These are phyloP conservation scores for Mucor circinelloides DNA, from an alignment of 371 early-diverging fungal genomes.

Conservation along the genomic window DNA sequence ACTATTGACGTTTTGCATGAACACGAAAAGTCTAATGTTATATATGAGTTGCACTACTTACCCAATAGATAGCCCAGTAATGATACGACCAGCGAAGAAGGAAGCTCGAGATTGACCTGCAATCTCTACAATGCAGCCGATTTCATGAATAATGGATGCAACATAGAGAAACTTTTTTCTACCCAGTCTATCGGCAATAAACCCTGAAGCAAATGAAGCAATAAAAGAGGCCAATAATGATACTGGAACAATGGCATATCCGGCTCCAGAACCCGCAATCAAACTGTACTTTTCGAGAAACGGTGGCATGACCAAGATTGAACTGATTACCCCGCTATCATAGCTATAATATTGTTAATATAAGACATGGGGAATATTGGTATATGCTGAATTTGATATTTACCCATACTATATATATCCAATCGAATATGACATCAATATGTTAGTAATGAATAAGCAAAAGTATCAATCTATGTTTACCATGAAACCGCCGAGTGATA, in stretches of 20 bases:
- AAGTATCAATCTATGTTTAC: slow-evolving; percentile 14
- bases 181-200: slow-evolving; percentile 41
- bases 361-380: background rate
- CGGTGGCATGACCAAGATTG: slow-evolving; percentile 44
- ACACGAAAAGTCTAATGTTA: too few species aligned
- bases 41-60: slow-evolving; percentile 21
- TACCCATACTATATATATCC: slow-evolving; percentile 33
- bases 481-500: slow-evolving; percentile 52
- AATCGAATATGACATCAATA: background rate
- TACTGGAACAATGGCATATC: slow-evolving; percentile 27
- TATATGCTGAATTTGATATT: background rate
- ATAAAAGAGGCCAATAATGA: slow-evolving; percentile 37
- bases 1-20: slow-evolving; percentile 10
- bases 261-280: slow-evolving; percentile 9
- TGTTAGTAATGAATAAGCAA: background rate
- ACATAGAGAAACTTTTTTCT: slow-evolving; percentile 42
- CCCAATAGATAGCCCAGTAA: slow-evolving; percentile 67
- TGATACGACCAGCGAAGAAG: slow-evolving; percentile 74
- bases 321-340: slow-evolving; percentile 50
- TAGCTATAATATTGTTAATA: slow-evolving; percentile 31
- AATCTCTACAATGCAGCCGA: slow-evolving; percentile 74
- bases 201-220: slow-evolving; percentile 43
- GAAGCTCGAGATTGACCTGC: slow-evolving; percentile 48
- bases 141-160: slow-evolving; percentile 66
- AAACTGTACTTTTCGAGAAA: slow-evolving; percentile 34